phyloP scores from a whole-genome alignment of 2,329 filamentous ascomycete genomes.

The Monosporascus sp. region DNA sequence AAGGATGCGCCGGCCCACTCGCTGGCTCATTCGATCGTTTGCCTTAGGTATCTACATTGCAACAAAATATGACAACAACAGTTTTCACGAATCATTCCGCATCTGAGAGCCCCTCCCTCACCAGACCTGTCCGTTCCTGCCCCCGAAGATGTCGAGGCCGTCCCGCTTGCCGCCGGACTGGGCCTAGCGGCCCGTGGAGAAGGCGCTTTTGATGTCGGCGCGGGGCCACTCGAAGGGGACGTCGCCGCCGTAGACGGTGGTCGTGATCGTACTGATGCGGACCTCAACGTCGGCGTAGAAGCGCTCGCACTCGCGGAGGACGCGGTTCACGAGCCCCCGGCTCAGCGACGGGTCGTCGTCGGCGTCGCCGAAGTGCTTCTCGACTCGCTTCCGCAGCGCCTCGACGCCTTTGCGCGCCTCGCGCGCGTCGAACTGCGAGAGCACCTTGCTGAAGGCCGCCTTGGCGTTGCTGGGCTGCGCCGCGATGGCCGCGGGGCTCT shows the following conservation, averaged over 20 bases:
- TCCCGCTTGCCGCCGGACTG: slow-evolving; percentile 21
- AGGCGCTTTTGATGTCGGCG: slow-evolving; percentile 56
- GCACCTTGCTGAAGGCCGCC: slow-evolving; percentile 77
- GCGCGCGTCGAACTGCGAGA: slow-evolving; percentile 73
- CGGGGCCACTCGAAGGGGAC: slow-evolving; percentile 63
- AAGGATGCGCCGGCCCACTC: no score
- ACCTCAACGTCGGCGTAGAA: slow-evolving; percentile 59
- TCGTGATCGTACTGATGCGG: slow-evolving; percentile 54
- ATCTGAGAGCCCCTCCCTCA: background rate
- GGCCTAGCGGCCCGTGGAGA: slow-evolving; percentile 32
- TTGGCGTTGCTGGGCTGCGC: slow-evolving; percentile 79
- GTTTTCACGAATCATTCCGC: no score
- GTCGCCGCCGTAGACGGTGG: slow-evolving; percentile 60
- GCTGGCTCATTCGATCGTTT: no score
- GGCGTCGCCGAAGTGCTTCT: slow-evolving; percentile 94
- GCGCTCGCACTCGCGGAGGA: slow-evolving; percentile 55
- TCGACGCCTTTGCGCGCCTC: slow-evolving; percentile 90
- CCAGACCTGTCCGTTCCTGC: background rate
- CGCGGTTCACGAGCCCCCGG: slow-evolving; percentile 50
- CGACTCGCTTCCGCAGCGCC: slow-evolving; percentile 80
- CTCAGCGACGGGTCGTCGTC: slow-evolving; percentile 71
- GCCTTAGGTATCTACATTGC: no score
- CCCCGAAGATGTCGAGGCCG: slow-evolving; percentile 2
- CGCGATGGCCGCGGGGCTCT: slow-evolving; percentile 61
- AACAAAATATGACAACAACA: no score